Evolutionary conservation across 2,329 filamentous ascomycete genomes (phyloP).

Genomic region (Talaromyces sp.): DNA sequence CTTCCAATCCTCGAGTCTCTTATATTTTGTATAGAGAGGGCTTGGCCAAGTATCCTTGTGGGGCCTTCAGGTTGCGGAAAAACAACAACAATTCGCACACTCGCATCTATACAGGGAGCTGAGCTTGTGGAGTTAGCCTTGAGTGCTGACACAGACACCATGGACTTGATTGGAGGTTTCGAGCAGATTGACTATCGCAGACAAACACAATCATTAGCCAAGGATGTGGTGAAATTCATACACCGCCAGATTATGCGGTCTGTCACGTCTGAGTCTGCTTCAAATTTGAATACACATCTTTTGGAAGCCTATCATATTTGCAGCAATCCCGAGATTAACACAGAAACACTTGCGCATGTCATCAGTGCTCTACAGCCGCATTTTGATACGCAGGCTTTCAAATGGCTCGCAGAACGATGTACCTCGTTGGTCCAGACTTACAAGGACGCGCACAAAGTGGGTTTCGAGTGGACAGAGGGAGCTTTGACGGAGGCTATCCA

Average conservation of each 20-base stretch:
- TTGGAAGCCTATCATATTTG: conserved; percentile 34
- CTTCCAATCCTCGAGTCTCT: conserved; percentile 78
- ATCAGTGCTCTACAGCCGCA: conserved; percentile 39
- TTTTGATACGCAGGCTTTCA: conserved; percentile 47
- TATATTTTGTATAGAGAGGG: conserved; percentile 79
- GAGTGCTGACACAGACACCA: conserved; percentile 93
- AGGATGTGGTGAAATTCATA: conserved; percentile 52
- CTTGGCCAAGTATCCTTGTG: conserved; percentile 84
- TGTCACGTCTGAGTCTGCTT: conserved; percentile 25
- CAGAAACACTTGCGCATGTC: conserved; percentile 31
- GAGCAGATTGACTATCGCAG: conserved; percentile 86
- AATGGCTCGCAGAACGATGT: conserved; percentile 48
- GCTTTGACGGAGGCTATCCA: conserved; percentile 83
- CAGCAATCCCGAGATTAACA: conserved; percentile 26
- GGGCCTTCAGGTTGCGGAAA: conserved; percentile 85
- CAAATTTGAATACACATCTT: conserved; percentile 24
- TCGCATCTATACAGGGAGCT: conserved; percentile 75
- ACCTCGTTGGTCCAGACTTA: conserved; percentile 52
- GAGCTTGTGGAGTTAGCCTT: conserved; percentile 78
- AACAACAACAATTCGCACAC: conserved; percentile 70
- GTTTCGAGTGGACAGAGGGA: conserved; percentile 95
- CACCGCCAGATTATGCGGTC: conserved; percentile 39
- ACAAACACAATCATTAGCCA: conserved; percentile 61
- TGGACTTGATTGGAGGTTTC: conserved; percentile 95
- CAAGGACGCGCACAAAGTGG: conserved; percentile 64